A percentile compares a stretch with the other conserved stretches of the same genome.
These are phyloP conservation scores for Lachancea sp. DNA, from an alignment of 805 yeast species.

Conservation along the genomic window DNA sequence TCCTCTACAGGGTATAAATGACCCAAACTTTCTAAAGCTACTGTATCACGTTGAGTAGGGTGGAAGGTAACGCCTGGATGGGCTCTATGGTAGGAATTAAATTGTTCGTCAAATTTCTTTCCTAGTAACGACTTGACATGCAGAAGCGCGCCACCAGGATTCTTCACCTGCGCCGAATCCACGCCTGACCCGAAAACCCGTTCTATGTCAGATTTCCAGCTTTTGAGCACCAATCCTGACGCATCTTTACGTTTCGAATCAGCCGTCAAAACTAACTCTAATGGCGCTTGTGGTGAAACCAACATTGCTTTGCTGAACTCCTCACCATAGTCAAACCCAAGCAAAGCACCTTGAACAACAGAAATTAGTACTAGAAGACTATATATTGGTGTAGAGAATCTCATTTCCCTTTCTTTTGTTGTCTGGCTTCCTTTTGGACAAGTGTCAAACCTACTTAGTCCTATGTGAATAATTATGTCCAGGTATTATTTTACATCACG, in stretches of 20 bases:
- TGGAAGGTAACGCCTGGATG: conserved; percentile 58
- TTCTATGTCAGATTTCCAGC: conserved; percentile 45
- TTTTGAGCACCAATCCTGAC: conserved; percentile 65
- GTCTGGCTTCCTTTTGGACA: neutral
- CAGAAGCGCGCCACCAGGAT: conserved; percentile 63
- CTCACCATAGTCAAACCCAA: conserved; percentile 87
- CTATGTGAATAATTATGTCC: no score
- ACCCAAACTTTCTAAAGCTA: conserved; percentile 46
- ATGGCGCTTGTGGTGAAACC: conserved; percentile 84
- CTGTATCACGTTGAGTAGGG: conserved; percentile 43
- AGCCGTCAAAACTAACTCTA: conserved; percentile 81
- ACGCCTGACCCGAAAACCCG: conserved; percentile 78
- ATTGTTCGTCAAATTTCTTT: conserved; percentile 41
- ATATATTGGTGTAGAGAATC: neutral
- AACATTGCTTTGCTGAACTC: conserved; percentile 81
- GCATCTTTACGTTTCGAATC: conserved; percentile 90
- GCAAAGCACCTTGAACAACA: conserved; percentile 27
- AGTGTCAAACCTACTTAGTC: no score
- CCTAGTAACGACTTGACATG: conserved; percentile 73
- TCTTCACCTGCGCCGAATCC: conserved; percentile 58
- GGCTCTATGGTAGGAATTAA: conserved; percentile 40
- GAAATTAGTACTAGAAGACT: neutral
- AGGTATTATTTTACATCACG: no score
- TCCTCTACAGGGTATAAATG: conserved; percentile 64
- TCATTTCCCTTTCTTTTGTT: conserved; percentile 1